phyloP scores from a whole-genome alignment of 2,329 filamentous ascomycete genomes.

The Aureobasidium namibiae region DNA sequence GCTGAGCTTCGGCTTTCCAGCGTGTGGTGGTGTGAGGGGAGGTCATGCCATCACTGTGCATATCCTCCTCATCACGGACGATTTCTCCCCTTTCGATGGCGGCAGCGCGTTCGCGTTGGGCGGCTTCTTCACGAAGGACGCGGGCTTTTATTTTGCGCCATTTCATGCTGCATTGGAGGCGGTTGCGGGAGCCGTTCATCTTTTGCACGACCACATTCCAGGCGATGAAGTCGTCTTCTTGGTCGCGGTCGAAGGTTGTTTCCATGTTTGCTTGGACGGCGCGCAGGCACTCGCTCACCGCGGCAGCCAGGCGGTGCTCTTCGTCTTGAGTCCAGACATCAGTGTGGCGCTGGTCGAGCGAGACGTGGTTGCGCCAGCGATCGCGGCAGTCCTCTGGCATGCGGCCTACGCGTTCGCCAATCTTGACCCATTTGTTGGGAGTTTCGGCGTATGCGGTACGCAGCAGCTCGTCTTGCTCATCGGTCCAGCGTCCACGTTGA shows the following conservation, averaged over 20 bases:
- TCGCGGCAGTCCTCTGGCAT: conserved; percentile 59
- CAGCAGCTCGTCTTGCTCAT: conserved; percentile 51
- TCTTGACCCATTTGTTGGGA: conserved; percentile 52
- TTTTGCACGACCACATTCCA: conserved; percentile 57
- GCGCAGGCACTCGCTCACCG: conserved; percentile 46
- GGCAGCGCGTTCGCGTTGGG: conserved; percentile 15
- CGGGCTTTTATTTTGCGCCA: conserved; percentile 47
- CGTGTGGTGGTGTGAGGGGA: not conserved
- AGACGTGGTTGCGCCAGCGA: conserved; percentile 60
- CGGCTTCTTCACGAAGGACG: conserved; percentile 16
- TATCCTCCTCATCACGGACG: not conserved
- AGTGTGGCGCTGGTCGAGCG: conserved; percentile 47
- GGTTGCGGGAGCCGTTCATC: conserved; percentile 54
- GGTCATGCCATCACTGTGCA: not conserved
- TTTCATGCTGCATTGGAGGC: conserved; percentile 60
- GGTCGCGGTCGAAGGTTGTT: conserved; percentile 25
- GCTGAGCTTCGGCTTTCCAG: not conserved
- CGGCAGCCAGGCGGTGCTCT: conserved; percentile 44
- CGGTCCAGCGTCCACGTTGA: conserved; percentile 51
- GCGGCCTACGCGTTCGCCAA: conserved; percentile 56
- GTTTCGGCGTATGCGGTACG: conserved; percentile 38
- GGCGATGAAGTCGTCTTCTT: conserved; percentile 50
- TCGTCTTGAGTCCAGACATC: conserved; percentile 56
- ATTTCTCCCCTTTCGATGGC: not conserved
- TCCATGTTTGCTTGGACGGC: conserved; percentile 22